phyloP scores from a whole-genome alignment of 2,329 filamentous ascomycete species.

The Diaporthe sp. region DNA sequence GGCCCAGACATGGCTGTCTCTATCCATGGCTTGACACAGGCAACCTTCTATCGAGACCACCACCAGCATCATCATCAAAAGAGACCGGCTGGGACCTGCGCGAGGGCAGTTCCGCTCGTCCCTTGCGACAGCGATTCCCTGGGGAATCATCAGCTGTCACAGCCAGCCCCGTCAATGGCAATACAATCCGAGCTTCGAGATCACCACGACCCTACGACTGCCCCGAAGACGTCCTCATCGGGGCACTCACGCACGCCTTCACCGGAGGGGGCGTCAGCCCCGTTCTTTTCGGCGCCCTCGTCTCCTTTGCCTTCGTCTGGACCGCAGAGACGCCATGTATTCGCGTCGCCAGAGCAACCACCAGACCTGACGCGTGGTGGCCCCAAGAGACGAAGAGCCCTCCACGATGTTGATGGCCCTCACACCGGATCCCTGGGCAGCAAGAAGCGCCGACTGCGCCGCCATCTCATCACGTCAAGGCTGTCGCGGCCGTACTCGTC shows the following conservation, averaged over 20 bases:
- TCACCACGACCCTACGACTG: constrained; percentile 1
- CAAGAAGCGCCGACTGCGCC: constrained; percentile 76
- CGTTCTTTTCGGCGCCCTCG: not conserved
- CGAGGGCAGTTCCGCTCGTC: not conserved
- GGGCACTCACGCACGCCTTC: not conserved
- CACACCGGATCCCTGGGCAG: constrained; percentile 59
- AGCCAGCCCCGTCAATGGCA: not conserved
- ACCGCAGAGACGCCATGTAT: not conserved
- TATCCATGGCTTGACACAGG: not conserved
- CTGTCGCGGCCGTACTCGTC: constrained; percentile 76
- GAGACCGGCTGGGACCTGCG: not conserved
- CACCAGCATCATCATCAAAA: not conserved
- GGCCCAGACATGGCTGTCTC: constrained; percentile 7
- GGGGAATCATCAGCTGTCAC: not conserved
- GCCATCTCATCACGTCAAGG: constrained; percentile 74
- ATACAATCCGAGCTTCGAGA: constrained; percentile 21
- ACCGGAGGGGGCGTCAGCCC: not conserved
- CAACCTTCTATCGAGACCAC: not conserved
- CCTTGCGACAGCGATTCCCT: not conserved
- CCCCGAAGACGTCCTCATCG: not conserved
- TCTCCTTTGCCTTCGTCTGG: not conserved
- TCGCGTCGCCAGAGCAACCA: not conserved
- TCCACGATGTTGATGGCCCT: constrained; percentile 69
- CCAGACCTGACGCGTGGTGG: not conserved
- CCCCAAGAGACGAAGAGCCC: constrained; percentile 61